Conservation (phyloP, 352 stramenopile species). For the Phytophthora boehmeriae region DNA sequence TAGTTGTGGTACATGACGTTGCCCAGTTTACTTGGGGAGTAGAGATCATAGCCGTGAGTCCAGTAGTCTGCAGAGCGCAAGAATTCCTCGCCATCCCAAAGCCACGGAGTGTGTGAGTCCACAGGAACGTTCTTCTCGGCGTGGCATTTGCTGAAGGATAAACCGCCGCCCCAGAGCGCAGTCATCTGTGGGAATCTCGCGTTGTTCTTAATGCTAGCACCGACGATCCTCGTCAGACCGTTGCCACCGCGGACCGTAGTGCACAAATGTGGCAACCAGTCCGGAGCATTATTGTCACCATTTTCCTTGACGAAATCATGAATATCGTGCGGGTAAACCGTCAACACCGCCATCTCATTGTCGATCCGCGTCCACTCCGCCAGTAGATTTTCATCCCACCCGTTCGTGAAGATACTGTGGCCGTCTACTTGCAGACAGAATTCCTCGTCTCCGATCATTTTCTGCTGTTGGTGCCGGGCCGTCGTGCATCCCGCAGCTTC, state of each 20-base stretch:
- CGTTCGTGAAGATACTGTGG: constrained; percentile 82
- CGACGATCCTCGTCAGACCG: constrained; percentile 62
- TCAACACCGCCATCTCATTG: constrained; percentile 83
- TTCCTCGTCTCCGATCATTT: constrained; percentile 68
- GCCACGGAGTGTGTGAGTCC: constrained; percentile 73
- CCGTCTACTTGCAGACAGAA: constrained; percentile 84
- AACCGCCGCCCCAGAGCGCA: constrained; percentile 69
- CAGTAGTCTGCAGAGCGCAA: constrained; percentile 57
- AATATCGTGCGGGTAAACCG: constrained; percentile 77
- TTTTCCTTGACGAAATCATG: constrained; percentile 76
- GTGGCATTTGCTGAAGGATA: constrained; percentile 84
- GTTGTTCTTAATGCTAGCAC: constrained; percentile 73
- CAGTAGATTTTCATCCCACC: constrained; percentile 70
- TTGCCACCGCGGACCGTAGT: constrained; percentile 68
- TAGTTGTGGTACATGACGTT: constrained; percentile 76
- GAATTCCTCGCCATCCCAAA: constrained; percentile 70
- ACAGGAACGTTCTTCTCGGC: constrained; percentile 67
- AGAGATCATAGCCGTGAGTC: constrained; percentile 71
- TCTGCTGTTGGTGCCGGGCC: constrained; percentile 75
- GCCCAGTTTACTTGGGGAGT: constrained; percentile 51
- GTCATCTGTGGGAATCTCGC: constrained; percentile 68
- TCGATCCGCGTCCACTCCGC: constrained; percentile 63
- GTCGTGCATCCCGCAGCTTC: constrained; percentile 79
- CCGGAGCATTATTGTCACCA: constrained; percentile 67
- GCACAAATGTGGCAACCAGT: constrained; percentile 73